Evolutionary conservation across 345 rosid genomes (phyloP).

Genomic region (Citrus maxima): DNA sequence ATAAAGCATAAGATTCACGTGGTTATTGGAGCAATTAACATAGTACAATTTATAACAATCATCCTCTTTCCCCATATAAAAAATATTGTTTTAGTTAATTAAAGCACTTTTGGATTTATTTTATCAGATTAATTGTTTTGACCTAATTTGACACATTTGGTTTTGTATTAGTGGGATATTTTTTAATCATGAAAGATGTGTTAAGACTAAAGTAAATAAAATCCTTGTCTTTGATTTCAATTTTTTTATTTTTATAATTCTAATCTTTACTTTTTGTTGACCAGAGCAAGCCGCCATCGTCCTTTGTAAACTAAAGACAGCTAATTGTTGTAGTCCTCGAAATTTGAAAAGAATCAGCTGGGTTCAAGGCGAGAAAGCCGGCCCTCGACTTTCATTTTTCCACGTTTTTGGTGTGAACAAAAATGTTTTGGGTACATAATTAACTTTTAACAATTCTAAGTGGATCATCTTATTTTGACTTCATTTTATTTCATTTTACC

Average conservation of each 20-base stretch:
- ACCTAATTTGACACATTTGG: not conserved
- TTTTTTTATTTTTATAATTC: too few species aligned
- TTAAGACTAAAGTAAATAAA: not conserved
- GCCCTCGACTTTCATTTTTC: not conserved
- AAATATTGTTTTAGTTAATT: not conserved
- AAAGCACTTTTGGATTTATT: not conserved
- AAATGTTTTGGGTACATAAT: not conserved
- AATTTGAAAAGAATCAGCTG: not conserved
- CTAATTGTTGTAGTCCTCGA: not conserved
- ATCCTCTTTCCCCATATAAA: not conserved
- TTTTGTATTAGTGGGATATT: not conserved
- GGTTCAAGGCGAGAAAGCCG: not conserved
- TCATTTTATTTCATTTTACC: too few species aligned
- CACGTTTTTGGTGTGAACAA: not conserved
- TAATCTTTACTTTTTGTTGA: not conserved
- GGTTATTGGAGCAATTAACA: not conserved
- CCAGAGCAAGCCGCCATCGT: not conserved
- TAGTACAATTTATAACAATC: not conserved
- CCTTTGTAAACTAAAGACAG: not conserved
- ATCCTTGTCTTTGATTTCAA: not conserved
- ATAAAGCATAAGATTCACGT: slow-evolving; percentile 3
- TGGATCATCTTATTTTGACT: too few species aligned
- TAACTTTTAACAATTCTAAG: not conserved
- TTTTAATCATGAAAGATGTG: not conserved
- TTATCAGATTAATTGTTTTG: not conserved